Evolutionary conservation across 371 early-diverging fungal genomes (phyloP), one percentile per base, ranked within the genome.

Genomic region (Mucor indicus): DNA sequence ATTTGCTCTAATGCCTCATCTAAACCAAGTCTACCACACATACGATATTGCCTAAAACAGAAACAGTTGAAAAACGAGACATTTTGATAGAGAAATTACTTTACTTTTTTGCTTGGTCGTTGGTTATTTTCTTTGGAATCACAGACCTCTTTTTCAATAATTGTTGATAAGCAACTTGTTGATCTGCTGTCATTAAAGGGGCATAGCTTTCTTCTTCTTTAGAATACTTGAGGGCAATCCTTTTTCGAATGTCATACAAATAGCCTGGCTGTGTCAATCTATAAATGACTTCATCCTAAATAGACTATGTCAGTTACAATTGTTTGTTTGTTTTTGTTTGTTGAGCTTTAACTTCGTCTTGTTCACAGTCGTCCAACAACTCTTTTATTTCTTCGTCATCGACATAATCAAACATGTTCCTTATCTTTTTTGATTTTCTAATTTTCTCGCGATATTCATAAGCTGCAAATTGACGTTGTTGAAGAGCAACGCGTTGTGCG

Each of bases 1-100:
- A 91, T 72, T 64, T 93, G 92, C 41, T 85, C 80, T 50, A 95
- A 67, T 7, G 95, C 95, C 40, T 92, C 91, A 53, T 93, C 94
- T 48, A 93, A 53, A 23, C 85, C 83, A 32, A 92, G 63, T 32
- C 92, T 77, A 7, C 86, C 86, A 12, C 78, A 81, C 57, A 79
- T 82, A 31, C 87, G 86, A 43, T 85, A 83, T 62, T 85, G 77
- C 46, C 76, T 79, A n/a, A 38, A 35, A 17, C 15, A 15, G 3
- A 15, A n/a, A n/a, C 19, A 32, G n/a, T n/a, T 19, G 4, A 32
- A 11, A 21, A 44, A 4, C 5, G 3, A 12, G 16, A 2, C 8
- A 16, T 16, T 31, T 2, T 31, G 15, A 23, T 13, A 37, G n/a
- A n/a, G 23, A 4, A 16, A 12, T n/a, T 15, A 38, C 3, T 51